These are phyloP conservation scores for Oryza coarctata DNA, from an alignment of 176 grass and related monocot genomes.

Conservation along the genomic window DNA sequence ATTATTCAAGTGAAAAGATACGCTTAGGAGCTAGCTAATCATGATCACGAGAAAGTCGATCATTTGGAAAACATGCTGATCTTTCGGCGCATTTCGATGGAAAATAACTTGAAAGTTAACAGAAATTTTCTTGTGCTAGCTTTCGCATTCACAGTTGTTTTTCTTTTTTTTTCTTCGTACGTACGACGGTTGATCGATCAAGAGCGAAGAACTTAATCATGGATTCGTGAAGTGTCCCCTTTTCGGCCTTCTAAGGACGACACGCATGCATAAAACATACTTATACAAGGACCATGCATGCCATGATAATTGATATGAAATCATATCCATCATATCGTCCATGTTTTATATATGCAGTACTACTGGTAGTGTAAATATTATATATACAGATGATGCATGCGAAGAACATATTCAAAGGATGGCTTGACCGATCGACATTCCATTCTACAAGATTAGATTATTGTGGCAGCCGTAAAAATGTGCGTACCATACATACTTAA, in stretches of 20 bases:
- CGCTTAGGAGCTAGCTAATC: not conserved
- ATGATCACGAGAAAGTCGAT: not conserved
- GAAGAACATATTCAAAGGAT: not conserved
- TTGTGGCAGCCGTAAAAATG: not conserved
- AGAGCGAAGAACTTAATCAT: constrained; percentile 7
- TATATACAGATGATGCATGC: not conserved
- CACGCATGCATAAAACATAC: not conserved
- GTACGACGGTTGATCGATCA: not conserved
- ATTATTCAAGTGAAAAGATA: constrained; percentile 14
- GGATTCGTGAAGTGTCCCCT: not conserved
- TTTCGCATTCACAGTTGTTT: not conserved
- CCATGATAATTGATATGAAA: not conserved
- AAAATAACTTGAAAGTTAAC: not conserved
- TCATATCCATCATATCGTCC: not conserved
- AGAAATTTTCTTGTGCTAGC: not conserved
- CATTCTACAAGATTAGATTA: not conserved
- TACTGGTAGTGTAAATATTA: not conserved
- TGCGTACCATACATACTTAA: no score
- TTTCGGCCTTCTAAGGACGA: constrained; percentile 20
- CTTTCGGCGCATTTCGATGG: constrained; percentile 28
- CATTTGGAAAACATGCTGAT: constrained; percentile 9
- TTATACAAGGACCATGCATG: constrained; percentile 34
- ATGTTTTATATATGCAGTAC: not conserved
- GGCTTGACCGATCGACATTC: not conserved
- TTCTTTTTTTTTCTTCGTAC: not conserved